Base-by-base conservation (phyloP, 1,284 basidiomycete species). In the Papiliotrema flavescens region DNA sequence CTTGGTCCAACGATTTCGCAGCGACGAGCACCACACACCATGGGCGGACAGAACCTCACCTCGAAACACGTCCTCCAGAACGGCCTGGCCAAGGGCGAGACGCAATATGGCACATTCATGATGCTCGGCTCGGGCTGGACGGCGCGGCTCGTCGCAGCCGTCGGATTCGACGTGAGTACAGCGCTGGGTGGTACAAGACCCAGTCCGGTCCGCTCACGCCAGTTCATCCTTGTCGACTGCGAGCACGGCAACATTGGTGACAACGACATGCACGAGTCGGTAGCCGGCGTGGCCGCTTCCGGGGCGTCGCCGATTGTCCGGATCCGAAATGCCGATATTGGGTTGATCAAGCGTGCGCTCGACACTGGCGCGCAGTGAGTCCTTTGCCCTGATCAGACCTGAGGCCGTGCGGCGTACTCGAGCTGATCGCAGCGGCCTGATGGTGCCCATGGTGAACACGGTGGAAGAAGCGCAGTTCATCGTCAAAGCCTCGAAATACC, bases 291-390 rank as follows among this genome's bases (percentile, higher is more conserved):
- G 45, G 49, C 68, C 8, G 62, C 64, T 14, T 48, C 61, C 9
- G 62, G 62, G 19, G 57, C 64, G 37, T 55, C 53, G 7, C 69
- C 69, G 3, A 57, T 69, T 46, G 62, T 71, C 51, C 59, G 69
- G 17, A 53, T 71, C 14, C 55, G 69, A 37, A 65, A 59, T 14
- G 52, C 62, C 9, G 32, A 22, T 0, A 48, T 60, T 3, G 67
- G 64, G 39, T 24, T 67, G 15, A 49, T 71, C 47, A 70, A 70
- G 58, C 56, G 68, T 19, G 67, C 68, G 19, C 54, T 70, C 1
- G 68, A 70, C 37, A 67, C 66, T 17, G 68, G 68, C 37, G 67
- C 68, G 15, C 68, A 70, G 66, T 70, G 50, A 60, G 65, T 66
- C 20, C n/a, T 19, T 35, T 32, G 8, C 36, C 32, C 28, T n/a